Evolutionary conservation across 1,139 yeast genomes (phyloP).

Genomic region (Saccharomycopsis hybrid): DNA sequence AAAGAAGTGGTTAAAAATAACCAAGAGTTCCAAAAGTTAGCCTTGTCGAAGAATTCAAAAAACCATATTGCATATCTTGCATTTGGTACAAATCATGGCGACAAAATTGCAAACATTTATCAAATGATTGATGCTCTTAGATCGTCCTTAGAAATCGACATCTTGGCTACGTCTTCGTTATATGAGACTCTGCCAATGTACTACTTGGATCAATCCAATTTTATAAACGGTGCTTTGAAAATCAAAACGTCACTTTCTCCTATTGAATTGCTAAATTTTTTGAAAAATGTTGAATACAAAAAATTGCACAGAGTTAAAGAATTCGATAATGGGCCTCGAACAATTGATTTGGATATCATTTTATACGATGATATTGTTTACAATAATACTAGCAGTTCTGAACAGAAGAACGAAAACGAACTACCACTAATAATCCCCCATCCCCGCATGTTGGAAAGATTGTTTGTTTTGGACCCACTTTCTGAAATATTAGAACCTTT

Average conservation of each 20-base stretch:
- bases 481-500: slow-evolving; percentile 65
- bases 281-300: slow-evolving; percentile 75
- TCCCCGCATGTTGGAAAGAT: slow-evolving; percentile 77
- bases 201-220: slow-evolving; percentile 69
- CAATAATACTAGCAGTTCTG: slow-evolving; percentile 19
- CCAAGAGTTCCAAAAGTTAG: neutral
- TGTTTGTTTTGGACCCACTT: slow-evolving; percentile 85
- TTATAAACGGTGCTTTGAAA: slow-evolving; percentile 76
- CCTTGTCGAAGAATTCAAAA: neutral
- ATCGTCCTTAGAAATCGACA: slow-evolving; percentile 35
- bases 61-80: slow-evolving; percentile 66
- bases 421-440: slow-evolving; percentile 74
- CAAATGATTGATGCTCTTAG: slow-evolving; percentile 50
- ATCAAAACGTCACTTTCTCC: slow-evolving; percentile 56
- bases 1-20: slow-evolving; percentile 1
- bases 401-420: slow-evolving; percentile 33
- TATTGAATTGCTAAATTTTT: slow-evolving; percentile 46
- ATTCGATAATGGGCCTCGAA: slow-evolving; percentile 85
- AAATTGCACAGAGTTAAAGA: slow-evolving; percentile 66
- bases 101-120: slow-evolving; percentile 55
- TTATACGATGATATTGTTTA: slow-evolving; percentile 56
- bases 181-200: slow-evolving; percentile 95
- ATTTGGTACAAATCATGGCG: slow-evolving; percentile 84
- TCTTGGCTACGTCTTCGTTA: slow-evolving; percentile 64
- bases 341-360: slow-evolving; percentile 82